Evolutionary conservation across 2,329 filamentous ascomycete species (phyloP), one percentile per base, ranked within the genome.

Genomic region (Ceratocystiopsis sp.): DNA sequence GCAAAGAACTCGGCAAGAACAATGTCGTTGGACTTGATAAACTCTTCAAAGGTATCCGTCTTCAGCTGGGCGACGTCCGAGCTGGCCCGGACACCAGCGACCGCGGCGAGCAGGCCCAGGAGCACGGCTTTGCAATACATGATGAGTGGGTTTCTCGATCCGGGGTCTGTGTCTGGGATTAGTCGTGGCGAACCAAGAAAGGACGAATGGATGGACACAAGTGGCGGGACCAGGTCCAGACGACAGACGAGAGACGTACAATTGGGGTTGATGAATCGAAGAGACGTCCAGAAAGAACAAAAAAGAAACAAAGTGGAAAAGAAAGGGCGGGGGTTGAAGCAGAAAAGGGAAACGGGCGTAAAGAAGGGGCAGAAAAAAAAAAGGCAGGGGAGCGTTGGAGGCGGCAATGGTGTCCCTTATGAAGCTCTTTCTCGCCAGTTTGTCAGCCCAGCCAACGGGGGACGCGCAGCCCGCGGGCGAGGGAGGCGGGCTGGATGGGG

Each of bases 61-160:
- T 82, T 93, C 51, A 98, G 71, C 53, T 84, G 76, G 55, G 76
- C 64, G 51, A 98, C 91, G 60, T 96, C 86, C 39, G 85, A 93
- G 41, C 69, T 69, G 38, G 68, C 66, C 49, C 73, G 68, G 54
- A 74, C 78, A 51, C 69, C 61, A 51, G 69, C 68, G 48, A 71
- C 69, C 47, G 68, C 62, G 51, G 69, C 68, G 53, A 75, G 58
- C 54, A 74, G 64, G 65, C 69, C 66, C 52, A 66, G 62, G 54
- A 68, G 65, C 49, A 74, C 54, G 53, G 39, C 39, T 35, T 38
- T 36, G 15, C 36, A 35, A 6, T 38, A n/a, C 7, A 61, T 63
- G 19, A 7, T 7, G 19, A 21, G 19, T 21, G 19, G 4, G 4
- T 21, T 21, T 59, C 67, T 67, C 54, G 63, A 60, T 47, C 49